A percentile compares a stretch with the other conserved stretches of the same genome.
These are phyloP conservation scores for Taiozyma sp. DNA, from an alignment of 1,139 yeast species.

Conservation along the genomic window DNA sequence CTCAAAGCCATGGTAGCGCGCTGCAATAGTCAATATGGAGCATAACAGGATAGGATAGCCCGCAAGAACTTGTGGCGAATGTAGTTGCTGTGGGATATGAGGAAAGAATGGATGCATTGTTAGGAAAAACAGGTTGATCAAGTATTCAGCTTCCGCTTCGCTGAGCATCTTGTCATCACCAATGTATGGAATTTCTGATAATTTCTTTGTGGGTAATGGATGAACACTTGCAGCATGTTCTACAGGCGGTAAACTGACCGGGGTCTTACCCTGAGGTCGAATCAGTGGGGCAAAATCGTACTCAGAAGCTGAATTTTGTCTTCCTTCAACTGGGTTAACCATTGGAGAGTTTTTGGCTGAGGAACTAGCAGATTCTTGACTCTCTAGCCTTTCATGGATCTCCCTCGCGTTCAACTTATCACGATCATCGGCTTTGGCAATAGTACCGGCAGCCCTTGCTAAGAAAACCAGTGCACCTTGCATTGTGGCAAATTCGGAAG, in stretches of 20 bases:
- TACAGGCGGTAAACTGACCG: slow-evolving; percentile 39
- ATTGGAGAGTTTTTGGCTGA: slow-evolving; percentile 5
- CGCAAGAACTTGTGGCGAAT: slow-evolving; percentile 59
- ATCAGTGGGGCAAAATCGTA: slow-evolving; percentile 18
- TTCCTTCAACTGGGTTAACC: neutral
- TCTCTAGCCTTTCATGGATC: slow-evolving; percentile 39
- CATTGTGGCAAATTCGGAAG: slow-evolving; percentile 37
- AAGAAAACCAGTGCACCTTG: slow-evolving; percentile 67
- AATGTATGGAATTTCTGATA: slow-evolving; percentile 63
- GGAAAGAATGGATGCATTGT: slow-evolving; percentile 92
- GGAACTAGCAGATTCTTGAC: slow-evolving; percentile 8
- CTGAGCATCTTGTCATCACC: slow-evolving; percentile 51
- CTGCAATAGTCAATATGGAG: slow-evolving; percentile 73
- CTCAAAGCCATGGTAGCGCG: slow-evolving; percentile 65
- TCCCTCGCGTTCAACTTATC: slow-evolving; percentile 64
- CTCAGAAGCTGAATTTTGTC: slow-evolving; percentile 3
- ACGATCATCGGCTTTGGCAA: slow-evolving; percentile 61
- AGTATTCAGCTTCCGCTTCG: slow-evolving; percentile 59
- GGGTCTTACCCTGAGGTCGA: slow-evolving; percentile 18
- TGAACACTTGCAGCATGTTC: slow-evolving; percentile 45
- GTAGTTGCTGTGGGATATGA: slow-evolving; percentile 71
- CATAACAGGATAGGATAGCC: slow-evolving; percentile 79
- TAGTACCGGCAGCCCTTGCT: slow-evolving; percentile 71
- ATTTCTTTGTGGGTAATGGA: slow-evolving; percentile 47
- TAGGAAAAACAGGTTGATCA: slow-evolving; percentile 64